Base-by-base conservation (phyloP, 2,329 filamentous ascomycete species). In the Curvularia sp. region DNA sequence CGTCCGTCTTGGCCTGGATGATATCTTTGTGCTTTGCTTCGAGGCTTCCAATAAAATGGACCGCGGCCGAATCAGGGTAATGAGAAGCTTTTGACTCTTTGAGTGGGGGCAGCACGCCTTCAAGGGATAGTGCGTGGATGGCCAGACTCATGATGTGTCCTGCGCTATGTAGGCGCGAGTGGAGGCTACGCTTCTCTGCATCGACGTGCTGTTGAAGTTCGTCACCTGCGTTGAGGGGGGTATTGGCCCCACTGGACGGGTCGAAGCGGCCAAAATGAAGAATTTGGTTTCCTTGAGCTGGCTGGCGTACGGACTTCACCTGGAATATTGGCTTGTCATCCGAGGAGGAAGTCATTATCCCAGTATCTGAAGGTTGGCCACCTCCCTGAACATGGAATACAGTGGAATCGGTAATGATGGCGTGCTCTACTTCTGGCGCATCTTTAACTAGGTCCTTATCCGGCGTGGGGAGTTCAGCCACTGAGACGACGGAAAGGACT, bases 381-480 rank as follows among this genome's bases (percentile, higher is more conserved):
- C 89, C 89, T 20, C 89, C 89, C 74, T 92, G 89, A 0, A 88
- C 86, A 61, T 92, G 88, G 76, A 92, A 92, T 60, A 92, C 88
- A n/a, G 89, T 92, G 47, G 84, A 77, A 1, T 84, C 79, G 0
- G 87, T 89, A n/a, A 87, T 83, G 67, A 83, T 81, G 26, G 38
- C 31, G n/a, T 38, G 30, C 4, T 44, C 18, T 2, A 53, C 13
- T 5, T 83, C 80, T 8, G 71, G 71, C 4, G 78, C 81, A 12
- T 83, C 76, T 70, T 89, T 90, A 79, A 88, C 88, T 9, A 90
- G 82, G 6, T 76, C 70, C 51, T 78, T 82, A 55, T 86, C 84
- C 31, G 78, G 74, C 33, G 83, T 78, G 3, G 85, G 80, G 0
- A 89, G 80, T 1, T 77, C 71, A 0, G 78, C 67, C 59, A 87